These are phyloP conservation scores for Leavenworthia alabamica DNA, from an alignment of 345 rosid species.

Conservation along the genomic window DNA sequence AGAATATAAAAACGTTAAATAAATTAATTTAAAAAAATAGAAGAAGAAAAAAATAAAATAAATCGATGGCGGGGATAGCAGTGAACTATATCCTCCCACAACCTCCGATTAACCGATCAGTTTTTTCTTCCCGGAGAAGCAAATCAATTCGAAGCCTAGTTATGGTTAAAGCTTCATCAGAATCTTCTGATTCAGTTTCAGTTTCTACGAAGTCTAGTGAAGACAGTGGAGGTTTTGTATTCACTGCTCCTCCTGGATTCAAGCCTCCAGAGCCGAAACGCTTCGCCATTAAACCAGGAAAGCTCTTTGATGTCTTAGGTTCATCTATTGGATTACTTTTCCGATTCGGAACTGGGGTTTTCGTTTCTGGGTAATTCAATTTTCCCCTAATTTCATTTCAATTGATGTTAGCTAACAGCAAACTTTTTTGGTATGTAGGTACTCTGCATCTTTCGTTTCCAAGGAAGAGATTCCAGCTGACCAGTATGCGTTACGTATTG, in stretches of 20 bases:
- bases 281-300: conserved; percentile 53
- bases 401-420: background rate
- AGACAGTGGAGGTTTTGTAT: conserved; percentile 8
- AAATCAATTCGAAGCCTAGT: conserved; percentile 22
- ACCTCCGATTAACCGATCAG: conserved; percentile 31
- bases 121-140: conserved; percentile 27
- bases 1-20: background rate
- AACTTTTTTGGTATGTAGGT: conserved; percentile 39
- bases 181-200: conserved; percentile 35
- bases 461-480: conserved; percentile 61
- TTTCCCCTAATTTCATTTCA: too few relatives aligned
- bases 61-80: conserved; percentile 57
- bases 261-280: conserved; percentile 65
- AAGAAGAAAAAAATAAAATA: background rate
- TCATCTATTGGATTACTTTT: conserved; percentile 65
- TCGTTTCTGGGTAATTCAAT: conserved; percentile 74
- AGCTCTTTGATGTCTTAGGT: conserved; percentile 51
- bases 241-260: conserved; percentile 31
- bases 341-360: conserved; percentile 72
- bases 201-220: conserved; percentile 33
- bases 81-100: conserved; percentile 42
- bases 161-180: conserved; percentile 44
- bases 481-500: conserved; percentile 60
- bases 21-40: background rate
- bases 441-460: conserved; percentile 69